phyloP scores from a whole-genome alignment of 495 filamentous ascomycete species.

The Penicillium diatomitis region DNA sequence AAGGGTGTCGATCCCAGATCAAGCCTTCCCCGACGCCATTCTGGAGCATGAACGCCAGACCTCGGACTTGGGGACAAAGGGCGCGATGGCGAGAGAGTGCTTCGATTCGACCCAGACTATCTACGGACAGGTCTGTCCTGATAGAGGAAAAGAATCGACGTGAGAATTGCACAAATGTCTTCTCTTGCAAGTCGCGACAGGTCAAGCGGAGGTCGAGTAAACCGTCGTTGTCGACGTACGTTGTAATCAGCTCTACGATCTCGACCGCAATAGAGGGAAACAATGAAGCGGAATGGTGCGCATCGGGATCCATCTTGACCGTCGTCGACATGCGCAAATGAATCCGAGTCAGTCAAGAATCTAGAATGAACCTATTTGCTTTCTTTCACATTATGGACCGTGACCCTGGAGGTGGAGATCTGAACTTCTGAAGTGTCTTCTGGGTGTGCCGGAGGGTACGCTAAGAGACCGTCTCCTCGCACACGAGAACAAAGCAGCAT shows the following conservation, averaged over 20 bases:
- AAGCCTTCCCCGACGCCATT: slow-evolving; percentile 18
- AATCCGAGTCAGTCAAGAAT: background rate
- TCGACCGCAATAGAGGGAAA: slow-evolving; percentile 14
- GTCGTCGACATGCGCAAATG: background rate
- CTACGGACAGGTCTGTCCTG: slow-evolving; percentile 16
- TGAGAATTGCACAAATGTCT: slow-evolving; percentile 21
- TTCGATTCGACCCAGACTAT: slow-evolving; percentile 16
- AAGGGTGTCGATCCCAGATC: slow-evolving; percentile 16
- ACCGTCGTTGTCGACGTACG: slow-evolving; percentile 1
- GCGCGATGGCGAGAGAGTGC: slow-evolving; percentile 9
- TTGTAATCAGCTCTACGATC: slow-evolving; percentile 17
- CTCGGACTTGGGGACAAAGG: slow-evolving; percentile 12
- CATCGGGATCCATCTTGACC: background rate
- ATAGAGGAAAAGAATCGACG: slow-evolving; percentile 17
- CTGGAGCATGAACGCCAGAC: slow-evolving; percentile 17
- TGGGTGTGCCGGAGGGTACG: too few relatives aligned
- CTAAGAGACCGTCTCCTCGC: too few relatives aligned
- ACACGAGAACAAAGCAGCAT: too few relatives aligned
- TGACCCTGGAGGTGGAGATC: too few relatives aligned
- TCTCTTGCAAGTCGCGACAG: slow-evolving; percentile 17
- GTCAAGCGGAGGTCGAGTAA: slow-evolving; percentile 14
- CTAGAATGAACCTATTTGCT: too few relatives aligned
- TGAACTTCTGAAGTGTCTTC: too few relatives aligned
- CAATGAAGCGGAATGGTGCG: background rate
- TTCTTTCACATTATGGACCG: too few relatives aligned